These are phyloP conservation scores for Hypoxylon trugodes DNA, from an alignment of 495 filamentous ascomycete species.

Conservation along the genomic window DNA sequence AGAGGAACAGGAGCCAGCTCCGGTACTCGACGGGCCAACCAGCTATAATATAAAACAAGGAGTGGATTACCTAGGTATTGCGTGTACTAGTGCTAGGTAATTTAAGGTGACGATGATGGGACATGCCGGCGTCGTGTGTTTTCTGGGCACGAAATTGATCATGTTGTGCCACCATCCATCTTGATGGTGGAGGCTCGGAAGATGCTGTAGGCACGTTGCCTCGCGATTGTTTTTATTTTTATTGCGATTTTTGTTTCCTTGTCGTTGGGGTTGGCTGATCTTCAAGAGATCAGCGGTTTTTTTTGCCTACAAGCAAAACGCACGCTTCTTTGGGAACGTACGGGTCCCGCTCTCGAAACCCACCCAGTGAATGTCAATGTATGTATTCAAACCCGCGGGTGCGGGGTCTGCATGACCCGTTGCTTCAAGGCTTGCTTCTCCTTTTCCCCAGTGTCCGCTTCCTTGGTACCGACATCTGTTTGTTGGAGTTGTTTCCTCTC, in stretches of 20 bases:
- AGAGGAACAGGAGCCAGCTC: background rate
- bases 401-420: conserved; percentile 32
- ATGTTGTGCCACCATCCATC: conserved; percentile 30
- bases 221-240: conserved; percentile 28
- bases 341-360: conserved; percentile 4
- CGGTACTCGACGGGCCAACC: conserved; percentile 4
- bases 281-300: conserved; percentile 13
- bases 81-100: background rate
- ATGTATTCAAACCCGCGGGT: conserved; percentile 20
- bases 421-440: background rate
- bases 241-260: no score
- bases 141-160: conserved; percentile 8
- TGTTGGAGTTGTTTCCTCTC: conserved; percentile 10
- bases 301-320: conserved; percentile 1
- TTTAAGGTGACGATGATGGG: conserved; percentile 16
- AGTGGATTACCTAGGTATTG: background rate
- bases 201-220: conserved; percentile 21
- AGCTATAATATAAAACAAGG: background rate
- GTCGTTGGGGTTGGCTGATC: conserved; percentile 14
- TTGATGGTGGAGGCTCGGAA: conserved; percentile 7
- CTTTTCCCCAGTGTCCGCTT: conserved; percentile 27
- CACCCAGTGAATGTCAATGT: background rate
- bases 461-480: conserved; percentile 28
- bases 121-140: conserved; percentile 13
- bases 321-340: conserved; percentile 5